Percentiles rank a stretch among this genome's conserved stretches.
These are phyloP conservation scores for Colletotrichum viniferum DNA, from an alignment of 2,329 filamentous ascomycete genomes.

Conservation along the genomic window DNA sequence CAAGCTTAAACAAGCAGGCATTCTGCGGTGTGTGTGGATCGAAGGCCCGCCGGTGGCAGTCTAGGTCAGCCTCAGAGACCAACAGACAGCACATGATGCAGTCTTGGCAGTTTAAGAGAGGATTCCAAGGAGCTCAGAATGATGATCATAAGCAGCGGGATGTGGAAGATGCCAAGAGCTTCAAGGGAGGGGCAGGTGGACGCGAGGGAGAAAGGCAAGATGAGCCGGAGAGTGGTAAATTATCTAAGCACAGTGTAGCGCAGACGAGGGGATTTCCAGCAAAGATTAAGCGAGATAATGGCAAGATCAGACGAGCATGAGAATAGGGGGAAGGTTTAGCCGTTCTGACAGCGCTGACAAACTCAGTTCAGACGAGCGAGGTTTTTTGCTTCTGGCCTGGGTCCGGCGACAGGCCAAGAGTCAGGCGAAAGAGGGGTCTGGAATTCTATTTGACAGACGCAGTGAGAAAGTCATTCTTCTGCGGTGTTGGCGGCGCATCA, in stretches of 20 bases:
- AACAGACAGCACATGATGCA: conserved; percentile 13
- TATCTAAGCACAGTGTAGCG: neutral
- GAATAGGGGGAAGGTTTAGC: neutral
- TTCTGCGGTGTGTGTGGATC: conserved; percentile 5
- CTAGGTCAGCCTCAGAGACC: conserved; percentile 1
- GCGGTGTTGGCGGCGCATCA: neutral
- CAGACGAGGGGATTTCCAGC: conserved; percentile 10
- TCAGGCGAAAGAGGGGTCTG: neutral
- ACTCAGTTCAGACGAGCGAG: neutral
- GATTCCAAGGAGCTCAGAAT: neutral
- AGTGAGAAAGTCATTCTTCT: neutral
- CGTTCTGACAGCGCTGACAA: neutral
- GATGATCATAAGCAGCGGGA: neutral
- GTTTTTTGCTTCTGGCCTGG: neutral
- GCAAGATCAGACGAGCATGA: neutral
- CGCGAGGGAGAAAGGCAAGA: neutral
- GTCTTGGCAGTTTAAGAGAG: conserved; percentile 12
- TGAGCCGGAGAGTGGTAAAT: neutral
- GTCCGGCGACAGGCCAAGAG: conserved; percentile 1
- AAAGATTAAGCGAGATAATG: conserved; percentile 9
- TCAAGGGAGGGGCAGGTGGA: neutral
- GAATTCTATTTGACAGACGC: neutral
- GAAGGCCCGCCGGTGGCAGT: neutral
- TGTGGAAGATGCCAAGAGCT: neutral
- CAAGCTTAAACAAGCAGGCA: conserved; percentile 11